Percentiles rank a stretch among this genome's conserved stretches.
phyloP scores from a whole-genome alignment of 805 yeast species.

The Lipomyces sp. region DNA sequence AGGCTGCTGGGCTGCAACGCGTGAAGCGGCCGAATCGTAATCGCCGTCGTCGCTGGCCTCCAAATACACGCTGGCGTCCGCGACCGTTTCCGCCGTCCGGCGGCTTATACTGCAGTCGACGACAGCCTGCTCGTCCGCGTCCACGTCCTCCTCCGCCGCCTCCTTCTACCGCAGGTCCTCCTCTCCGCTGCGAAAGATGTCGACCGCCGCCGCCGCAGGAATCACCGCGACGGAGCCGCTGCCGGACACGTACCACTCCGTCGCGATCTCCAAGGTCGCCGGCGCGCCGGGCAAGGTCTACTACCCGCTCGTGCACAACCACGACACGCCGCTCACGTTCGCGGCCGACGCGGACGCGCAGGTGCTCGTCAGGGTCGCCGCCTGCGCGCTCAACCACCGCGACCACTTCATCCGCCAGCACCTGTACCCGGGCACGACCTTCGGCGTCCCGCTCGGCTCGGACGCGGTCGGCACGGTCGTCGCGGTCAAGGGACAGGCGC shows the following conservation, averaged over 20 bases:
- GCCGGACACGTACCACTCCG: conserved; percentile 3
- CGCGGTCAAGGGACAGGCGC: conserved; percentile 10
- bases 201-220: no score
- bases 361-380: conserved; percentile 20
- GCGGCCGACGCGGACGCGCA: conserved; percentile 6
- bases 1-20: no score
- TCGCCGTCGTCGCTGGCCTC: no score
- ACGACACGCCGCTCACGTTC: neutral
- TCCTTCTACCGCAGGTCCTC: no score
- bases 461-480: conserved; percentile 28
- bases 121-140: no score
- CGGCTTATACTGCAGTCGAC: no score
- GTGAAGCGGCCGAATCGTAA: no score
- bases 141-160: no score
- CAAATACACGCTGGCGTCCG: no score
- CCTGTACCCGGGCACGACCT: conserved; percentile 26
- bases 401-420: conserved; percentile 27
- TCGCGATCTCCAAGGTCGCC: conserved; percentile 7
- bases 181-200: no score
- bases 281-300: conserved; percentile 14
- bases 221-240: neutral
- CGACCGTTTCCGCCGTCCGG: no score
- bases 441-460: conserved; percentile 24
- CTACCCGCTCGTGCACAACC: conserved; percentile 8
- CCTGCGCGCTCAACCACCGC: conserved; percentile 29